Conservation (phyloP, 1,284 basidiomycete species). For the Dichomitus squalens region DNA sequence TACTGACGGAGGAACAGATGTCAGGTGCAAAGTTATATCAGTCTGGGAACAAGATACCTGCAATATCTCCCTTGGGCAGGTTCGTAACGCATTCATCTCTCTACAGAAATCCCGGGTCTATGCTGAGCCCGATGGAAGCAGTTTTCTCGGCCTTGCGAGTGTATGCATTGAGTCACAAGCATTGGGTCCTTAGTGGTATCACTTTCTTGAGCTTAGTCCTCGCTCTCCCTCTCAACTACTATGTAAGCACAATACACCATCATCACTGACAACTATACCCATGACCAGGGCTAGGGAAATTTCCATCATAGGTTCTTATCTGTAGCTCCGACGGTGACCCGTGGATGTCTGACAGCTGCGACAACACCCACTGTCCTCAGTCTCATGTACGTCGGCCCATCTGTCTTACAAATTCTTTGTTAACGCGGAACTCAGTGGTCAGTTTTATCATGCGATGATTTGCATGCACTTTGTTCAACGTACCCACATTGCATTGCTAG, state of each 20-base stretch:
- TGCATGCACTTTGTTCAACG: no score
- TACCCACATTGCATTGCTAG: not conserved
- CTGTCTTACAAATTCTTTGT: no score
- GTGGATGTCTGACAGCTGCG: not conserved
- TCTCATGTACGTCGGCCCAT: not conserved
- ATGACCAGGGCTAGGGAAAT: not conserved
- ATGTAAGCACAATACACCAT: not conserved
- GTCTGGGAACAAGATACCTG: not conserved
- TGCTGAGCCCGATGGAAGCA: not conserved
- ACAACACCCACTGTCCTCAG: not conserved
- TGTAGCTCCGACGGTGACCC: not conserved
- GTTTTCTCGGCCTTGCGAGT: not conserved
- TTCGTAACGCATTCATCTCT: not conserved
- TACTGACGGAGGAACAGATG: not conserved
- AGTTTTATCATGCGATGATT: not conserved
- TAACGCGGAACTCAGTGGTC: not conserved
- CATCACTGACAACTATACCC: no score
- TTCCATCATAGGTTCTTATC: not conserved
- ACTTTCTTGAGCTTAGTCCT: not conserved
- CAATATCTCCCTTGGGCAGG: not conserved
- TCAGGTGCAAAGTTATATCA: not conserved
- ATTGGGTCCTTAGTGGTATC: not conserved
- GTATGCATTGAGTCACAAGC: not conserved
- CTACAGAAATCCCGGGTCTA: not conserved
- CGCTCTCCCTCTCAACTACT: not conserved